phyloP scores from a whole-genome alignment of 2,329 filamentous ascomycete genomes.

The Grosmannia clavigera region DNA sequence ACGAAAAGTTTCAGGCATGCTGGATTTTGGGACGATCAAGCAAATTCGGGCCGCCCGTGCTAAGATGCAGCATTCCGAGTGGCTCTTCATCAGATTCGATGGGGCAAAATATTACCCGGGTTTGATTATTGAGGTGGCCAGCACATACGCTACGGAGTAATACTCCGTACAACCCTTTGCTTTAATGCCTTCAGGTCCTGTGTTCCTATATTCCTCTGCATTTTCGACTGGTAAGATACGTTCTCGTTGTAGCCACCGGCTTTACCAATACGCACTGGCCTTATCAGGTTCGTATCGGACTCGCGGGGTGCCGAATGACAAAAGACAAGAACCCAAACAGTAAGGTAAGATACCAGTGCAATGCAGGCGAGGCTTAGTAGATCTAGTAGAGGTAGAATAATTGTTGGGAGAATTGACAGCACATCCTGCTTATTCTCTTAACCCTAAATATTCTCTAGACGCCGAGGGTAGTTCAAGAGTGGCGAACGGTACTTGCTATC shows the following conservation, averaged over 20 bases:
- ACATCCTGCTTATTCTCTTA: neutral
- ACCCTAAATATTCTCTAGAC: neutral
- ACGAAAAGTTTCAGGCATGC: neutral
- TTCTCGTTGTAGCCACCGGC: too few species aligned
- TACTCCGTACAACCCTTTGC: neutral
- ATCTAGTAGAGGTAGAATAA: neutral
- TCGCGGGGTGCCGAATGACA: too few species aligned
- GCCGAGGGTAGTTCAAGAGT: neutral
- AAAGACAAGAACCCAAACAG: too few species aligned
- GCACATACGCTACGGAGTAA: neutral
- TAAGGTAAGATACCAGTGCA: too few species aligned
- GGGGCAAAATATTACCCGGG: neutral
- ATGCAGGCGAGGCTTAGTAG: too few species aligned
- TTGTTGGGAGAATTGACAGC: neutral
- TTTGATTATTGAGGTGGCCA: neutral
- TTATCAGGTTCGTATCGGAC: too few species aligned
- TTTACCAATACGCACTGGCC: too few species aligned
- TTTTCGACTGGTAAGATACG: too few species aligned
- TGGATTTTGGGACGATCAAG: neutral
- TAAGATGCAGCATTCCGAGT: neutral
- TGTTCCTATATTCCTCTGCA: neutral
- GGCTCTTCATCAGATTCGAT: neutral
- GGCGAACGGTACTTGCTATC: neutral
- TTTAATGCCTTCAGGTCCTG: neutral
- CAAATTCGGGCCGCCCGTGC: neutral